Base-by-base conservation (phyloP, 495 filamentous ascomycete genomes). In the Immersiella caudata region DNA sequence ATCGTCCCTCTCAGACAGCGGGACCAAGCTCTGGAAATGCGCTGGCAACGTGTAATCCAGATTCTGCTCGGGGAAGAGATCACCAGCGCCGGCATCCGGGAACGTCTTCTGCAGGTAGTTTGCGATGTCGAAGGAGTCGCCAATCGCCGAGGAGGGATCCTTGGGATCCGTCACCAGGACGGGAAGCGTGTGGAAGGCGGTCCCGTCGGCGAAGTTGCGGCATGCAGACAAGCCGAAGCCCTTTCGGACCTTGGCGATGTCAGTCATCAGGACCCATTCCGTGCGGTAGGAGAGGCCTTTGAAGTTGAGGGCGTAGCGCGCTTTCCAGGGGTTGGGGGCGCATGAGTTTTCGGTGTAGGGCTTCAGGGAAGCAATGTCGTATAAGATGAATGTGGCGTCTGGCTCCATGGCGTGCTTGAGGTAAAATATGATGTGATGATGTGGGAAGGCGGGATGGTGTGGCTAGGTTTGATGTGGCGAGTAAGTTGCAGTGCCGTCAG, bases 91-190 rank as follows among this genome's bases (percentile, higher is more conserved):
- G 11, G 78, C 71, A 21, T 81, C 67, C 25, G 81, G 74, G 68
- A 84, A 86, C 16, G 67, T 82, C 26, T 79, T 70, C 29, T 90
- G 76, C 11, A 90, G 74, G 75, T 90, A 81, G 49, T 81, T 67
- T 36, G 88, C 84, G 68, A 89, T 88, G 54, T 89, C 84, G 76
- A 89, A 86, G 6, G 87, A 85, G 78, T 90, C 85, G 59, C 88
- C 86, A n/a, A 89, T 33, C 1, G 72, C 22, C 0, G 68, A 61
- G 0, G 69, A 59, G 55, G 66, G 65, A 0, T 83, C 84, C n/a
- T 63, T 14, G 4, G 78, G 67, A 71, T 90, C 86, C 0, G 73
- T 65, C 3, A 59, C 26, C n/a, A 90, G 56, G 54, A 88, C 75
- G 22, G 88, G 88, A 0, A 90, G 82, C 1, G 88, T 90, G 73